Evolutionary conservation across 768 basidiomycete species (phyloP), one percentile per base, ranked within the genome.

Genomic region (Galerina sulciceps): DNA sequence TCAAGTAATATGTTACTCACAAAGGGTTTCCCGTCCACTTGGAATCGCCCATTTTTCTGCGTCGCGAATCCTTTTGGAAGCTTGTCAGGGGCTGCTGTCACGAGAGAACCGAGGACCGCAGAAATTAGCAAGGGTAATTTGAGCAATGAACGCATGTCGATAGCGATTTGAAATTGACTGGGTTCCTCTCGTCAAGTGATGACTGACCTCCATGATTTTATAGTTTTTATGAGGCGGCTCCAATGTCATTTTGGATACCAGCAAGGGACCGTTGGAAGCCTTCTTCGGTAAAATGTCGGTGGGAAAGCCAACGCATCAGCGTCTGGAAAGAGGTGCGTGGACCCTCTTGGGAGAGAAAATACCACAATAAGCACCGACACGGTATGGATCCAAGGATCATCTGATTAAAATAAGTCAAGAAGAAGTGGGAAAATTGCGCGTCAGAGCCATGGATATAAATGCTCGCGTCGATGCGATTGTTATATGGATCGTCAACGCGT

Each of bases 1-100:
- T 37, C 41, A 10, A 40, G 34, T 10, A 70, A 79, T 49, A 37
- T 6, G 22, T n/a, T 13, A n/a, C 49, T 47, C 54, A 82, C 81
- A 50, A 85, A 84, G 6, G 81, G 79, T 57, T 81, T 79, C 6
- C 82, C 82, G 62, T 86, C 77, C 13, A 86, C 69, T 46, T 71
- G 63, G 64, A 83, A 81, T 10, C 73, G 58, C 6, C 66, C 67
- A 48, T 77, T 75, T n/a, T 73, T 71, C 5, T 79, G 81, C 13
- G 77, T 78, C 1, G 75, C 79, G 57, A 81, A 82, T 15, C 78
- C 80, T 58, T 71, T 67, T 1, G 80, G 79, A 5, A 69, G 22
- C 61, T 42, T 59, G 44, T 43, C 22, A 22, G 40, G 57, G 10
- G 43, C 59, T 35, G 37, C 48, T 34, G 51, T 44, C 31, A 51